Evolutionary conservation across 345 rosid genomes (phyloP).

Genomic region (Salix purpurea): DNA sequence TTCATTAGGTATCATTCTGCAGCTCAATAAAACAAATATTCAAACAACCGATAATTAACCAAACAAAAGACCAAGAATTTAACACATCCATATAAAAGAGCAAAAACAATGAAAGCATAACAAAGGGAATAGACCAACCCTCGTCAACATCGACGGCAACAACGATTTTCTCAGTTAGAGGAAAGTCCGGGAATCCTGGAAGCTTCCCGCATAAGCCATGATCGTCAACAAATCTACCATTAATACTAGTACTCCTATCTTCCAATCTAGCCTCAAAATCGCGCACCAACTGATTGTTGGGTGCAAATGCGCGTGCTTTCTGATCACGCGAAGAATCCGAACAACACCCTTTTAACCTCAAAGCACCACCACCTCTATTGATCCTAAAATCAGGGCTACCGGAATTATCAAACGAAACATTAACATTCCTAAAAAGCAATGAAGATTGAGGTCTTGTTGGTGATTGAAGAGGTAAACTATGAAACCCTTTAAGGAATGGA

Average conservation of each 20-base stretch:
- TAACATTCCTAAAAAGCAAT: constrained; percentile 6
- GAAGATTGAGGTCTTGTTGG: constrained; percentile 3
- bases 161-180: constrained; percentile 44
- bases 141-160: constrained; percentile 98
- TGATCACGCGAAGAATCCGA: constrained; percentile 37
- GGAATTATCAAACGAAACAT: constrained; percentile 11
- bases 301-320: constrained; percentile 46
- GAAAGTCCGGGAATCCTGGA: constrained; percentile 35
- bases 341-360: constrained; percentile 39
- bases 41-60: neutral
- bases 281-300: constrained; percentile 33
- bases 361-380: constrained; percentile 20
- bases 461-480: neutral
- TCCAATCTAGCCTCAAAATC: constrained; percentile 43
- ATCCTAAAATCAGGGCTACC: neutral
- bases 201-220: constrained; percentile 34
- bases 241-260: constrained; percentile 7
- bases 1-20: neutral
- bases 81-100: neutral
- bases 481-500: constrained; percentile 17
- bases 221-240: constrained; percentile 35
- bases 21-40: neutral
- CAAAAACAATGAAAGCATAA: neutral
- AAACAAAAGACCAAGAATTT: neutral
- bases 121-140: constrained; percentile 31